These are phyloP conservation scores for Persicaria tinctoria DNA, from an alignment of 148 eudicot species.

Conservation along the genomic window DNA sequence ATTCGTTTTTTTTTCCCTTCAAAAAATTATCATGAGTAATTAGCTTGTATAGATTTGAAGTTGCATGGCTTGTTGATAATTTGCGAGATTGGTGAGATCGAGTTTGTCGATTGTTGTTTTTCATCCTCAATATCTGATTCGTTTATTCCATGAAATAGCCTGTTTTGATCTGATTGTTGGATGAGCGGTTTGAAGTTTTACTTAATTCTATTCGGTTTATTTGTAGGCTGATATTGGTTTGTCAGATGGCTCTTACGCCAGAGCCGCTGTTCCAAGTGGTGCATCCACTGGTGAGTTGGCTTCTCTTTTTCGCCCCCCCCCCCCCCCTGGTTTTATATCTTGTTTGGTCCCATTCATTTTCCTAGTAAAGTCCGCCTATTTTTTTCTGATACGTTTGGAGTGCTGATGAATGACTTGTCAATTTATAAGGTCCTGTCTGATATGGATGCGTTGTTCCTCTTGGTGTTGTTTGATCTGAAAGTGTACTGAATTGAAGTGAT, in stretches of 20 bases:
- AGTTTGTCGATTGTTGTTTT: too few relatives aligned
- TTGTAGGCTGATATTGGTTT: conserved; percentile 63
- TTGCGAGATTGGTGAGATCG: neutral
- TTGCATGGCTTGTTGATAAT: neutral
- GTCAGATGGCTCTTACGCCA: conserved; percentile 51
- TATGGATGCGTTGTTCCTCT: neutral
- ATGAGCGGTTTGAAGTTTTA: neutral
- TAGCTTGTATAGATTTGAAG: neutral
- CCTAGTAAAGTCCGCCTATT: too few relatives aligned
- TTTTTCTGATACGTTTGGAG: too few relatives aligned
- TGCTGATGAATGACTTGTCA: too few relatives aligned
- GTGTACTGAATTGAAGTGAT: neutral
- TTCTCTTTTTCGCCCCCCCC: neutral
- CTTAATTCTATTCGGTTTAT: neutral
- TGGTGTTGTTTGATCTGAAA: neutral
- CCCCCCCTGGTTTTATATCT: neutral
- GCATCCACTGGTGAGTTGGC: conserved; percentile 87
- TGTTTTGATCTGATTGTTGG: too few relatives aligned
- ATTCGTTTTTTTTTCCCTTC: neutral
- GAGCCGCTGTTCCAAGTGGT: conserved; percentile 99
- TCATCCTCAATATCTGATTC: too few relatives aligned
- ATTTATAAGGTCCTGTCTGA: too few relatives aligned
- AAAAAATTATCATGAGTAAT: neutral
- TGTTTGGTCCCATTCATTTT: too few relatives aligned
- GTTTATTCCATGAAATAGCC: too few relatives aligned